Conservation (phyloP, 495 filamentous ascomycete species). For the Penicillium tannophilum region DNA sequence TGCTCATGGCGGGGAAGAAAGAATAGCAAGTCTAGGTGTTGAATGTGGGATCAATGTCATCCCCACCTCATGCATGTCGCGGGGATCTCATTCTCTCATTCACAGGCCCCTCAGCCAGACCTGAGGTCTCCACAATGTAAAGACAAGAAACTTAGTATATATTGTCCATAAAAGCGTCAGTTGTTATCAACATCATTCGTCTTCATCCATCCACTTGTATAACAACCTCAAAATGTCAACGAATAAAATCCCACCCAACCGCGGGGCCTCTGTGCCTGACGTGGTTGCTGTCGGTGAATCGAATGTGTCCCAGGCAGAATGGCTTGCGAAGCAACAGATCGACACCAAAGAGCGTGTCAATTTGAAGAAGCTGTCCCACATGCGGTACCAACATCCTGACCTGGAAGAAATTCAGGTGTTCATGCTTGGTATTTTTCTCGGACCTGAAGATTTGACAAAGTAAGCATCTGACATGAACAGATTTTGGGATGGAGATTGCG, state of each 20-base stretch:
- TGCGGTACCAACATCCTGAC: constrained; percentile 50
- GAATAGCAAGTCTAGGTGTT: background rate
- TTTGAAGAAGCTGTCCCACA: constrained; percentile 40
- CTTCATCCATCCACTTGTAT: too few relatives aligned
- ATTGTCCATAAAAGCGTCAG: too few relatives aligned
- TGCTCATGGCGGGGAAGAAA: background rate
- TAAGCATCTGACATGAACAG: constrained; percentile 17
- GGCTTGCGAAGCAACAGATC: constrained; percentile 36
- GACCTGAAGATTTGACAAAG: background rate
- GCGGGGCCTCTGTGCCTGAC: constrained; percentile 36
- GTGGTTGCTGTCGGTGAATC: constrained; percentile 30
- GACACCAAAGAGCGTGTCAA: constrained; percentile 35
- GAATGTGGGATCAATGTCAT: constrained; percentile 1
- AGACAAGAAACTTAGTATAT: background rate
- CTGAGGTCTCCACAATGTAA: background rate
- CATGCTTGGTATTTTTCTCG: constrained; percentile 26
- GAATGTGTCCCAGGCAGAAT: constrained; percentile 24
- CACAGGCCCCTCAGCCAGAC: too few relatives aligned
- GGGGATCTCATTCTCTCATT: background rate
- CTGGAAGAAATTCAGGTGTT: constrained; percentile 40
- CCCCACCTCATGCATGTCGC: background rate
- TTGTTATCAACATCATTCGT: too few relatives aligned
- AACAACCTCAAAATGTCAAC: background rate
- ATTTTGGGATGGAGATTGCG: constrained; percentile 59
- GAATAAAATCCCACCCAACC: constrained; percentile 22